Conservation (phyloP, 345 rosid species). For the Salix brachista region DNA sequence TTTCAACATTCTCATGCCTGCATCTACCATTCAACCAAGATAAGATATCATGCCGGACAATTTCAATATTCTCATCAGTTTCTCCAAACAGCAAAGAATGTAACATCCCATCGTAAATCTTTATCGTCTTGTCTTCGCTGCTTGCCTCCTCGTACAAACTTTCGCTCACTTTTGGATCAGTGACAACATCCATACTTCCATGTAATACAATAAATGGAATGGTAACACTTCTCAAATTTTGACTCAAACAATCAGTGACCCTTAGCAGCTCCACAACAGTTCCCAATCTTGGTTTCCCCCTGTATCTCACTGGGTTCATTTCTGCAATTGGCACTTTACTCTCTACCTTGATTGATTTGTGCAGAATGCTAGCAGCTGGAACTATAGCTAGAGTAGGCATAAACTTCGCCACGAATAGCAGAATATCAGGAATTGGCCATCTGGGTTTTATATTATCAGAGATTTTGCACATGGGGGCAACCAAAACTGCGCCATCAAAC, state of each 20-base stretch:
- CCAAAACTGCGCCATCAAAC: conserved; percentile 66
- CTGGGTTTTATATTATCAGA: conserved; percentile 66
- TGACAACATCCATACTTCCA: conserved; percentile 70
- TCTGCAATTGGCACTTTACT: conserved; percentile 50
- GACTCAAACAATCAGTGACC: conserved; percentile 53
- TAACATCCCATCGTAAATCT: conserved; percentile 76
- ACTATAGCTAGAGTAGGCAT: conserved; percentile 75
- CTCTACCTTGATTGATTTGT: conserved; percentile 57
- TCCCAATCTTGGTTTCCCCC: conserved; percentile 74
- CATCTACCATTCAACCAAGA: conserved; percentile 66
- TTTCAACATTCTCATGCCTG: neutral
- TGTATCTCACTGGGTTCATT: conserved; percentile 64
- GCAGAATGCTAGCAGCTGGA: conserved; percentile 60
- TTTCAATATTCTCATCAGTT: conserved; percentile 64
- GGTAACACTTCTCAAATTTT: conserved; percentile 42
- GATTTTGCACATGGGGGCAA: conserved; percentile 85
- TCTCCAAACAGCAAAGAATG: conserved; percentile 90
- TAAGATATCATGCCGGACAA: conserved; percentile 55
- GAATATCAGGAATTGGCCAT: conserved; percentile 68
- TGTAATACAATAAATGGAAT: conserved; percentile 67
- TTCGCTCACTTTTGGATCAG: conserved; percentile 71
- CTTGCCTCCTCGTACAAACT: conserved; percentile 47
- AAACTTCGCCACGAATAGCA: conserved; percentile 49
- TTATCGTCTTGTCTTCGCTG: conserved; percentile 57
- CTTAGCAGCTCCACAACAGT: conserved; percentile 69